Base-by-base conservation (phyloP, 331 rosid species). In the Prunus yedoensis region DNA sequence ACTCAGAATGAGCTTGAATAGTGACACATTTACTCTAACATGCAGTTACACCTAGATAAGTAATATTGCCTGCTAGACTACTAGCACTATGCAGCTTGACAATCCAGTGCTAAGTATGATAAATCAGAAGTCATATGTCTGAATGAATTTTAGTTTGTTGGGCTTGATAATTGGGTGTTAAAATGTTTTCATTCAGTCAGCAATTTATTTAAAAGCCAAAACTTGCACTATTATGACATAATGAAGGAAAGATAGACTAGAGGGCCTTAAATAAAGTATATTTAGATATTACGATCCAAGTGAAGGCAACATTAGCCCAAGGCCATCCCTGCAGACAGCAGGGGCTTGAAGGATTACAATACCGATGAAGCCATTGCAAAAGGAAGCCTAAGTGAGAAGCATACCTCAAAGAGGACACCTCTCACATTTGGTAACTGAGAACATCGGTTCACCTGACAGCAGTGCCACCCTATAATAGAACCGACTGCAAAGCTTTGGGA, bases 341-440 rank as follows among this genome's bases (percentile, higher is more conserved):
- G 78, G 85, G 82, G 83, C 70, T 79, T 73, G 76, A 84, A 80
- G 84, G 85, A 84, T 71, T 67, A 80, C 65, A 79, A 76, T 66
- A 86, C 78, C 87, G 62, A 18, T 65, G 69, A 82, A 84, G 75
- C 86, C 85, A 68, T 78, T 82, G 91, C 82, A 74, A 83, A 82
- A 73, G 86, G 81, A 78, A 83, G 79, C 95, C 92, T 73, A 79
- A 84, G 92, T 88, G 99, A 95, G 96, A 85, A 85, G 92, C 96
- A 85, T 87, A 88, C 91, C 97, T 90, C 93, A 87, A 79, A 85
- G 91, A 89, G 95, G 91, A 87, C 90, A 86, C 89, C 89, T 86
- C 94, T 85, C 92, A 90, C 92, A 86, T 87, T 86, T 83, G 89
- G 78, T 76, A 85, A 82, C 85, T 58, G 87, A 79, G 82, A 80